Evolutionary conservation across 352 stramenopile species (phyloP), one percentile per base, ranked within the genome.

Genomic region (Halophytophthora batemanensis): DNA sequence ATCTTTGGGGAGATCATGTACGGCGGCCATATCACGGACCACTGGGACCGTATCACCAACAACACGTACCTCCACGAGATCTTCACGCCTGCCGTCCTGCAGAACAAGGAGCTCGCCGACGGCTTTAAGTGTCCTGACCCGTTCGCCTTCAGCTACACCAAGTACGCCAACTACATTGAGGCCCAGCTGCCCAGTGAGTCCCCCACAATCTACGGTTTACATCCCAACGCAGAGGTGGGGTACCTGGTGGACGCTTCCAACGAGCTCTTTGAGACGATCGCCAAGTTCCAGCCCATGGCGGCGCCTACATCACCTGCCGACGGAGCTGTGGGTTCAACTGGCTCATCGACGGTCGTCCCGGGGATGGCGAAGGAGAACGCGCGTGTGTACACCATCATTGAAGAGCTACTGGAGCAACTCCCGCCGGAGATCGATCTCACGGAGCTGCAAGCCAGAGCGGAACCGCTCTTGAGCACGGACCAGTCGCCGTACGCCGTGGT

Each of bases 1-100:
- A 95, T 97, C 29, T 97, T 97, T 55, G 90, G 90, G 3, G 89
- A 97, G 60, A 96, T 97, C 56, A 93, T 92, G 87, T 96, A 94
- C 65, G 81, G 83, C 42, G 81, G 79, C 13, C 81, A 94, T 45
- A 94, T 94, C 53, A 92, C 82, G 2, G 82, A 92, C 56, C 71
- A 87, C 53, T 92, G 79, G 82, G 83, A 92, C 45, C 79, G 82
- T 6, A 87, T 92, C 51, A 92, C 80, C 23, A 91, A 89, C 69
- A 84, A 86, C 36, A 59, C 74, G 35, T 94, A 94, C 53, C 40
- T 94, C 37, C 63, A 59, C 12, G 59, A 72, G 38, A 46, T 90
- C 19, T 90, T 93, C 51, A 90, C 76, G 8, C 60, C 66, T 15
- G 77, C 83, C 2, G 67, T 87, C 17, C 56, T 94, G 21, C 45